These are phyloP conservation scores for Mollisia scopiformis DNA, from an alignment of 2,329 filamentous ascomycete species.

Conservation along the genomic window DNA sequence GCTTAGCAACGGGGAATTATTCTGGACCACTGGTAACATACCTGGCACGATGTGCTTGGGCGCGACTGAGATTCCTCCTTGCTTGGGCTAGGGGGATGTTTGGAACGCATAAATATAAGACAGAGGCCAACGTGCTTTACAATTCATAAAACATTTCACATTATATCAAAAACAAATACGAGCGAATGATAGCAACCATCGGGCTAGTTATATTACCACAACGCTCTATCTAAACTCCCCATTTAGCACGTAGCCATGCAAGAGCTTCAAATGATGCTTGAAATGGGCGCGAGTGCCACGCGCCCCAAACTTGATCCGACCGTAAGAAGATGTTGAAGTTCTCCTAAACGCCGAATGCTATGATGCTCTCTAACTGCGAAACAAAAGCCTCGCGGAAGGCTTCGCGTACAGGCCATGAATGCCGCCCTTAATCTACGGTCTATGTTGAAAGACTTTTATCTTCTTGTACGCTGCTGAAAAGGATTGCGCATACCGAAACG, in stretches of 20 bases:
- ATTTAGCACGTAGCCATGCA: constrained; percentile 23
- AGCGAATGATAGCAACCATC: background rate
- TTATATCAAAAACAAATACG: background rate
- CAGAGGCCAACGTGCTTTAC: background rate
- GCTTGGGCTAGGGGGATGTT: too few species aligned
- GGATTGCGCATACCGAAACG: background rate
- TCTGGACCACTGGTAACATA: too few species aligned
- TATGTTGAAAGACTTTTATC: constrained; percentile 43
- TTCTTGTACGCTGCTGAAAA: constrained; percentile 22
- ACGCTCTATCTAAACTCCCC: constrained; percentile 39
- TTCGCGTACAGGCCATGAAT: constrained; percentile 7
- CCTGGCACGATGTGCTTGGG: too few species aligned
- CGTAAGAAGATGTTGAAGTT: constrained; percentile 41
- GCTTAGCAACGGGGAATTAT: background rate
- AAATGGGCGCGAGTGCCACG: constrained; percentile 1
- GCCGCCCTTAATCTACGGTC: constrained; percentile 37
- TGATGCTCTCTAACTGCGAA: constrained; percentile 33
- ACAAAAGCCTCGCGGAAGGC: constrained; percentile 13
- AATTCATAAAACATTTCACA: background rate
- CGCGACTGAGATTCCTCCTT: too few species aligned
- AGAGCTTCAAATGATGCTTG: constrained; percentile 11
- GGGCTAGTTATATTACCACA: constrained; percentile 9
- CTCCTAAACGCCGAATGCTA: constrained; percentile 39
- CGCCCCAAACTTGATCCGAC: constrained; percentile 20
- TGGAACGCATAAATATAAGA: too few species aligned